Base-by-base conservation (phyloP, 2,329 filamentous ascomycete genomes). In the Alternaria arborescens region DNA sequence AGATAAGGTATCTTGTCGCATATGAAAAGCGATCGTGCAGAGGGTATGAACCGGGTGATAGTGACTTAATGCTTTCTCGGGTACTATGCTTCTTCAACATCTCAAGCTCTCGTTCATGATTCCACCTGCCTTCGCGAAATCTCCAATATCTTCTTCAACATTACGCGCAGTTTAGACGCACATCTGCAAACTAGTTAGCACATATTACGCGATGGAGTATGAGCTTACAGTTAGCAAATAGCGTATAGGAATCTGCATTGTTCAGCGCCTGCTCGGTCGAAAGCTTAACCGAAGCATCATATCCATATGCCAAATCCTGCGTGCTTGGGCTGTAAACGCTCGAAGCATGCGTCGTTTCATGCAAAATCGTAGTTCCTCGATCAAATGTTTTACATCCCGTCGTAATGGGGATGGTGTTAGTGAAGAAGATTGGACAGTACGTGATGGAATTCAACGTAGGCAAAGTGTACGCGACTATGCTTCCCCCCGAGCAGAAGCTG, bases 271-370 rank as follows among this genome's bases (percentile, higher is more conserved):
- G 76, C 4, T 74, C 67, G 0, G 81, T 80, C 6, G 77, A 80
- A 63, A 91, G 74, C 6, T 77, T 70, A 3, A 72, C 80, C 7
- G 78, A 73, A 52, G 82, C 82, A 5, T 81, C 74, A 68, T 89
- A 90, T 28, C 86, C 87, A 65, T 87, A 87, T 26, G 65, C 75
- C 53, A 84, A 79, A 70, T 91, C 89, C 2, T 83, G 74, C 2
- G 88, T 90, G 8, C 87, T 86, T 12, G 74, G 73, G 69, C 69
- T 73, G 57, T 86, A 86, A 12, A 84, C 81, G 77, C 78, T 82
- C 72, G 83, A 77, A n/a, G 84, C 81, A 71, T 91, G 89, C 8
- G 88, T 89, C 66, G 83, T 81, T 81, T 91, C 89, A 70, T 91
- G 89, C 14, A 91, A 75, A 32, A 83, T 83, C 14, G 88, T 90